phyloP scores from a whole-genome alignment of 805 yeast species.

The Candida adriatica region DNA sequence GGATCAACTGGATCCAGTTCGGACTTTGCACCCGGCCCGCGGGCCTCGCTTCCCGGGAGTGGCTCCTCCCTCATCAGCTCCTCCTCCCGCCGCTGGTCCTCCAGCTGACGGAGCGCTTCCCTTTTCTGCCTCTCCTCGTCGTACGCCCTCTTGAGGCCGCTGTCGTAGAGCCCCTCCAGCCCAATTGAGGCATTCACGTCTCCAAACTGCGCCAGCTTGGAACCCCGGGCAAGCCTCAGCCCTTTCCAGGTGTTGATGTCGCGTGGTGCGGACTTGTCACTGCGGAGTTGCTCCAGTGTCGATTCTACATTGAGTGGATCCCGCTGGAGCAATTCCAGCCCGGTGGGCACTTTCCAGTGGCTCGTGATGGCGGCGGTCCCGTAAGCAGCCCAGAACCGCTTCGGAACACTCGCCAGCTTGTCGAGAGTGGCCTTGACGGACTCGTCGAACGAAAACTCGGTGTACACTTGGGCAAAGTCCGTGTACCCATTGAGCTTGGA shows the following conservation, averaged over 20 bases:
- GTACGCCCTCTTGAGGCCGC: conserved; percentile 13
- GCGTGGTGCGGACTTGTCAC: conserved; percentile 4
- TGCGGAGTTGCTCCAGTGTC: conserved; percentile 4
- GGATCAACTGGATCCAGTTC: too few species aligned
- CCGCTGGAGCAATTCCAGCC: conserved; percentile 28
- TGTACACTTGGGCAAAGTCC: conserved; percentile 1
- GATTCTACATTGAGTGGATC: conserved; percentile 3
- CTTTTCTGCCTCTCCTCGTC: conserved; percentile 9
- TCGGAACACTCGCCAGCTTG: conserved; percentile 6
- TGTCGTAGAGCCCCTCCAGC: conserved; percentile 32
- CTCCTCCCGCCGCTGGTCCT: conserved; percentile 14
- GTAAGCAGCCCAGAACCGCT: conserved; percentile 18
- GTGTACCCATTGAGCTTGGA: background rate
- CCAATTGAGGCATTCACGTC: conserved; percentile 31
- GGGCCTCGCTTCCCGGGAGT: conserved; percentile 4
- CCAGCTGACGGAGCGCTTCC: conserved; percentile 14
- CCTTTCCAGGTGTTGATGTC: conserved; percentile 35
- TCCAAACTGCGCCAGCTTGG: conserved; percentile 30
- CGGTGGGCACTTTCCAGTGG: conserved; percentile 35
- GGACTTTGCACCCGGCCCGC: conserved; percentile 1
- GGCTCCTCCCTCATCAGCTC: conserved; percentile 7
- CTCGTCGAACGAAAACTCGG: conserved; percentile 3
- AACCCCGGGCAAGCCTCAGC: conserved; percentile 33
- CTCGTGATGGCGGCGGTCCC: conserved; percentile 23
- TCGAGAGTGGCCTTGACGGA: conserved; percentile 1